These are phyloP conservation scores for Lecanicillium sp. DNA, from an alignment of 2,329 filamentous ascomycete species.

Conservation along the genomic window DNA sequence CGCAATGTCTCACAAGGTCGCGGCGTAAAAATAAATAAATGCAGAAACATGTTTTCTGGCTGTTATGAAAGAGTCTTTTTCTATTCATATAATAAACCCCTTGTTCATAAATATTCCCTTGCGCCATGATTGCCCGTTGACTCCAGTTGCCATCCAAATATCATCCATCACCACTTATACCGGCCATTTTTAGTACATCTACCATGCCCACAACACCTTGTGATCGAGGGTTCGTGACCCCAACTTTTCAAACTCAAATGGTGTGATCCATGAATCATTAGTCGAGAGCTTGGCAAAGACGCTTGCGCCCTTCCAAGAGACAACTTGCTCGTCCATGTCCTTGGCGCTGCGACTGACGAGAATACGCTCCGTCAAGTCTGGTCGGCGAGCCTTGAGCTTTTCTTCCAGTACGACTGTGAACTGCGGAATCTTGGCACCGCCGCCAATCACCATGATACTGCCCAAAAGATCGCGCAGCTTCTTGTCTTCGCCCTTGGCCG, in stretches of 20 bases:
- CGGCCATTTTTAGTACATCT: slow-evolving; percentile 7
- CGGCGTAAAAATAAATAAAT: too few relatives aligned
- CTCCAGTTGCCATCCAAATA: too few relatives aligned
- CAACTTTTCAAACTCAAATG: slow-evolving; percentile 79
- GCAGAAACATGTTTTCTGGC: too few relatives aligned
- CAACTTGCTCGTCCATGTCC: slow-evolving; percentile 95
- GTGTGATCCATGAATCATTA: slow-evolving; percentile 92
- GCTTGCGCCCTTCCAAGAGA: slow-evolving; percentile 95
- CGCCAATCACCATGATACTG: slow-evolving; percentile 85
- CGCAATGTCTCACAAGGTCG: too few relatives aligned
- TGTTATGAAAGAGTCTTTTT: too few relatives aligned
- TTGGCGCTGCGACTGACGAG: slow-evolving; percentile 66
- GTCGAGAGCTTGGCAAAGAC: slow-evolving; percentile 89
- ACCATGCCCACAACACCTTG: slow-evolving; percentile 64
- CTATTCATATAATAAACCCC: too few relatives aligned
- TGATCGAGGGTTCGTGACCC: slow-evolving; percentile 77
- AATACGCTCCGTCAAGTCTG: slow-evolving; percentile 53
- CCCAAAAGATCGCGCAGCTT: slow-evolving; percentile 85
- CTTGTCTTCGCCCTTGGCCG: slow-evolving; percentile 81
- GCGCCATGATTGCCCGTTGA: too few relatives aligned
- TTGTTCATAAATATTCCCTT: too few relatives aligned
- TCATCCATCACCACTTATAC: too few relatives aligned
- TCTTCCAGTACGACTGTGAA: slow-evolving; percentile 81
- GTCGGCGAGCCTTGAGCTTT: slow-evolving; percentile 59
- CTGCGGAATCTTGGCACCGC: slow-evolving; percentile 71